Conservation (phyloP, 2,329 filamentous ascomycete genomes). For the Fusarium begoniae region DNA sequence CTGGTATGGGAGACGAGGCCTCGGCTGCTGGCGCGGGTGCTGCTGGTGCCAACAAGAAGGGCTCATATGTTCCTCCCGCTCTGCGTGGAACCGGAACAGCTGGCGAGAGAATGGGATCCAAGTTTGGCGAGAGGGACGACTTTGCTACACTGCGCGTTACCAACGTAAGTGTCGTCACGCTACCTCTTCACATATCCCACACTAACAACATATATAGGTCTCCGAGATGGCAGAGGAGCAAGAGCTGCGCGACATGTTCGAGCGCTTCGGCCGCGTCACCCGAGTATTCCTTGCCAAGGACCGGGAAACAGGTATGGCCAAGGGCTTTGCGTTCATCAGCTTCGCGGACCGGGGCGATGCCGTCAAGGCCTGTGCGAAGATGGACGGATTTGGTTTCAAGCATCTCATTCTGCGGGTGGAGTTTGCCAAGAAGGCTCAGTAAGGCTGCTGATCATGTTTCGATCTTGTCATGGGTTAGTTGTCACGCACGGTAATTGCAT, state of each 20-base stretch:
- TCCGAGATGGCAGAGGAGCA: slow-evolving; percentile 97
- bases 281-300: slow-evolving; percentile 98
- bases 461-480: slow-evolving; percentile 45
- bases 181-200: not conserved
- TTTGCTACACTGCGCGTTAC: slow-evolving; percentile 95
- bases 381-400: slow-evolving; percentile 94
- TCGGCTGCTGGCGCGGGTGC: slow-evolving; percentile 55
- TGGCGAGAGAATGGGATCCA: slow-evolving; percentile 88
- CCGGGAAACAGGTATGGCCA: slow-evolving; percentile 92
- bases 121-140: slow-evolving; percentile 94
- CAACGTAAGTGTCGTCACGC: slow-evolving; percentile 74
- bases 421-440: slow-evolving; percentile 79
- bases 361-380: slow-evolving; percentile 92
- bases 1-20: slow-evolving; percentile 62
- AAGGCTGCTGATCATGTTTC: slow-evolving; percentile 42
- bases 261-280: slow-evolving; percentile 94
- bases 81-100: slow-evolving; percentile 75
- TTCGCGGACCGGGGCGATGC: slow-evolving; percentile 92
- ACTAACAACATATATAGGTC: slow-evolving; percentile 66
- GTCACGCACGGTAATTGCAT: slow-evolving; percentile 42
- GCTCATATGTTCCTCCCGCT: slow-evolving; percentile 94
- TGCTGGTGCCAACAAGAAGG: slow-evolving; percentile 67
- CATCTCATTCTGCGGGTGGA: slow-evolving; percentile 88
- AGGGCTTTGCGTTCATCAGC: slow-evolving; percentile 99
- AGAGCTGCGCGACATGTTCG: slow-evolving; percentile 97